Conservation (phyloP, 75 land plant species). For the Sequoiadendron giganteum region DNA sequence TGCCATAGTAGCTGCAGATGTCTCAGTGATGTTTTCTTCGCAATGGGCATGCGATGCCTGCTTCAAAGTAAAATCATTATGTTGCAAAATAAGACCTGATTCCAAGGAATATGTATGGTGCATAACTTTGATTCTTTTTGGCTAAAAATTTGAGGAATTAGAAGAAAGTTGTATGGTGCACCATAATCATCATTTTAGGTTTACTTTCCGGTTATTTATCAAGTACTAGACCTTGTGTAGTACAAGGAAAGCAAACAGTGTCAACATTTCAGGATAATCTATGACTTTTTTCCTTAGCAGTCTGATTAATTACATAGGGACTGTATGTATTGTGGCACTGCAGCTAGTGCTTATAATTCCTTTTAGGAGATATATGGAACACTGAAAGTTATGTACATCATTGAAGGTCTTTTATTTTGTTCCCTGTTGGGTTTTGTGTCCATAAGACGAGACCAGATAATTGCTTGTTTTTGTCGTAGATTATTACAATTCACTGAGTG, state of each 20-base stretch:
- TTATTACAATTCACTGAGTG: background rate
- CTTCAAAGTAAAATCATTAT: background rate
- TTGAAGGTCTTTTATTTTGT: background rate
- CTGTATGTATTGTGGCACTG: background rate
- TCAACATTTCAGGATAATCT: background rate
- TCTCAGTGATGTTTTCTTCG: background rate
- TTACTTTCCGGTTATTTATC: background rate
- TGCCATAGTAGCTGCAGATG: conserved; percentile 7
- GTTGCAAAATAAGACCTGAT: conserved; percentile 4
- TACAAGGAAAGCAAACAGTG: background rate
- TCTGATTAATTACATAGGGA: background rate
- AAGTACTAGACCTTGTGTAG: background rate
- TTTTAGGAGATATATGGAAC: background rate
- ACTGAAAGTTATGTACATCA: background rate
- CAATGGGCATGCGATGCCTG: background rate
- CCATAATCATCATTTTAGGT: background rate
- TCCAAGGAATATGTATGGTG: background rate
- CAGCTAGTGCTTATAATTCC: background rate
- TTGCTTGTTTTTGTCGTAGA: background rate
- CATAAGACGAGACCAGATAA: background rate
- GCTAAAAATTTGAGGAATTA: background rate
- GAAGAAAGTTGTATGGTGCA: background rate
- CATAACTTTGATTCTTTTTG: conserved; percentile 8
- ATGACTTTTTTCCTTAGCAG: background rate
- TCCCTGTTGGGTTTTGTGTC: background rate